A percentile compares a stretch with the other conserved stretches of the same genome.
phyloP scores from a whole-genome alignment of 495 filamentous ascomycete genomes.

The Trypethelium eluteriae region DNA sequence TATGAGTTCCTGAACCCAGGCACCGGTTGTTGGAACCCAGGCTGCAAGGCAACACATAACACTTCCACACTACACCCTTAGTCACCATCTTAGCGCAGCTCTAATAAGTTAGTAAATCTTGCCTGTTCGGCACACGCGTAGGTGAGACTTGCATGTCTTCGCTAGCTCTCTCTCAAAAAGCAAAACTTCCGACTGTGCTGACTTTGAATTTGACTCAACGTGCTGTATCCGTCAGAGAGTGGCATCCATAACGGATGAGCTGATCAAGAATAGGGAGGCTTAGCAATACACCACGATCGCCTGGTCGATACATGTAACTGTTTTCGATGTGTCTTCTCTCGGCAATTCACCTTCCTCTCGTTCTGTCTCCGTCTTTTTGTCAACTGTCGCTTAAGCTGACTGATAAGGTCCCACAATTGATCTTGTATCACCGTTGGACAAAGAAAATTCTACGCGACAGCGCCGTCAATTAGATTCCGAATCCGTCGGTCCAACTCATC shows the following conservation, averaged over 20 bases:
- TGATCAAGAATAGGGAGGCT: neutral
- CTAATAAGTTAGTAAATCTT: neutral
- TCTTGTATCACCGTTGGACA: neutral
- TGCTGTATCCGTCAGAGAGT: neutral
- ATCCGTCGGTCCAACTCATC: too few relatives aligned
- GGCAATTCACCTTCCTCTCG: neutral
- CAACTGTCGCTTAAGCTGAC: neutral
- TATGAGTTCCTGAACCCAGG: neutral
- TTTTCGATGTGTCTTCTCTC: neutral
- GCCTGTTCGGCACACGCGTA: neutral
- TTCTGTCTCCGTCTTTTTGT: neutral
- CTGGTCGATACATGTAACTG: neutral
- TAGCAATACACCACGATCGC: neutral
- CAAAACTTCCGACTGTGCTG: neutral
- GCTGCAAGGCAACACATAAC: neutral
- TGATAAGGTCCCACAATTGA: neutral
- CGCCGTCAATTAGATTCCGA: too few relatives aligned
- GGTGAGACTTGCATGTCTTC: neutral
- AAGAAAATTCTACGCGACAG: neutral
- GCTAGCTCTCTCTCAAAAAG: neutral
- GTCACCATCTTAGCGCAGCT: neutral
- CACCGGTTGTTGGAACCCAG: conserved; percentile 2
- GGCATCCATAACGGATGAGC: neutral
- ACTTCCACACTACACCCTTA: neutral
- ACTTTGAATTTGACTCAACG: neutral